Base-by-base conservation (phyloP, 495 filamentous ascomycete genomes). In the Parachaetomium inaequale region DNA sequence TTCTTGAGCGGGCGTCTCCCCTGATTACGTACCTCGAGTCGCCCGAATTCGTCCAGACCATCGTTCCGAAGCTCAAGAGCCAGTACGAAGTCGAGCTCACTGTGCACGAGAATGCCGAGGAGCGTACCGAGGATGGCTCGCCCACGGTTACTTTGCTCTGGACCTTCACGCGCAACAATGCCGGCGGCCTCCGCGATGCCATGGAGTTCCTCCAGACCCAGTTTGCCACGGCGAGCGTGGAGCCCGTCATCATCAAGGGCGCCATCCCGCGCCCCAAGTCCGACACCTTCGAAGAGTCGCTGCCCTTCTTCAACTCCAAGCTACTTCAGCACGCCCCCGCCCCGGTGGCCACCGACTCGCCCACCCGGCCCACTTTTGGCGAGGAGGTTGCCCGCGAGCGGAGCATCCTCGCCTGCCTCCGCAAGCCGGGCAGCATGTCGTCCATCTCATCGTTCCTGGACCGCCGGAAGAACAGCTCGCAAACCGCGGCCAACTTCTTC, bases 301-400 rank as follows among this genome's bases (percentile, higher is more conserved):
- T 96, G 32, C 93, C 91, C 28, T 97, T 91, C 80, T 99, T 99
- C 74, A 88, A 96, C 73, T 94, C 92, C 0, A 97, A 97, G 76
- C 78, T 99, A 34, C 81, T 99, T 36, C 95, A 98, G 74, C 89
- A 93, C 69, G 91, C 91, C 11, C 91, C 91, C 31, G 85, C 86
- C 32, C 87, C 88, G 1, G 79, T 93, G 25, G 81, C 83, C 15
- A 92, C 91, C 4, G 92, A 96, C 67, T 94, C 92, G 31, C 92
- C 92, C 3, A 95, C 91, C 17, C 80, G 81, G 42, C 83, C 88
- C 23, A 87, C 82, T 49, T 96, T 96, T 66, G 84, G 81, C 38
- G 91, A 92, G 56, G 91, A 93, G 59, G 86, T 85, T 64, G 71
- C 78, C 38, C 86, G 87, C 61, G 88, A 93, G 71, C 87, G 88